Evolutionary conservation across 257 asterid species (phyloP).

Genomic region (Capsicum baccatum): DNA sequence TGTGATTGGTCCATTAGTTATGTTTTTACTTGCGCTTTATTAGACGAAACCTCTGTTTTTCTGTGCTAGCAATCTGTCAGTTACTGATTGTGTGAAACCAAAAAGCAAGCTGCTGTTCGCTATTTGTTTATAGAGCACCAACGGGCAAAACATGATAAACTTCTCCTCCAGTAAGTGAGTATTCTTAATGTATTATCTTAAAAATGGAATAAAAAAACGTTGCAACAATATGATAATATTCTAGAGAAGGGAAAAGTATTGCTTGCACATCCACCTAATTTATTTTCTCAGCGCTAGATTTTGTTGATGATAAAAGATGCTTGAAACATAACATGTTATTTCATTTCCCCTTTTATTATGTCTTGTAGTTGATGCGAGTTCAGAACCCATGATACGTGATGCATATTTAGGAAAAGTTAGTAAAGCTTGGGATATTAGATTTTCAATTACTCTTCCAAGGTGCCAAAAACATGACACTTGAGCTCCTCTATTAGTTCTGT

Average conservation of each 20-base stretch:
- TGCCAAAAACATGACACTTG: conserved; percentile 33
- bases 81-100: background rate
- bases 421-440: background rate
- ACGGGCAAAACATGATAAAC: background rate
- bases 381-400: background rate
- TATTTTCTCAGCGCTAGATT: background rate
- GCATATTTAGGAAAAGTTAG: background rate
- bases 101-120: background rate
- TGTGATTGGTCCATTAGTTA: no score
- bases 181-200: background rate
- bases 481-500: conserved; percentile 30
- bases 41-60: background rate
- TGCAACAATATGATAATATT: background rate
- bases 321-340: background rate
- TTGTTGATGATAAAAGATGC: background rate
- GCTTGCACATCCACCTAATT: background rate
- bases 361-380: background rate
- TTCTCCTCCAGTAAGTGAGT: background rate
- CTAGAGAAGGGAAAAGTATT: background rate
- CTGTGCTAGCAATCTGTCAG: background rate
- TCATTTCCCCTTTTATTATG: background rate
- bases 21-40: background rate
- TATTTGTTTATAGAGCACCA: background rate
- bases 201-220: background rate
- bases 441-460: background rate